phyloP scores from a whole-genome alignment of 345 rosid genomes.

The Mercurialis annua region DNA sequence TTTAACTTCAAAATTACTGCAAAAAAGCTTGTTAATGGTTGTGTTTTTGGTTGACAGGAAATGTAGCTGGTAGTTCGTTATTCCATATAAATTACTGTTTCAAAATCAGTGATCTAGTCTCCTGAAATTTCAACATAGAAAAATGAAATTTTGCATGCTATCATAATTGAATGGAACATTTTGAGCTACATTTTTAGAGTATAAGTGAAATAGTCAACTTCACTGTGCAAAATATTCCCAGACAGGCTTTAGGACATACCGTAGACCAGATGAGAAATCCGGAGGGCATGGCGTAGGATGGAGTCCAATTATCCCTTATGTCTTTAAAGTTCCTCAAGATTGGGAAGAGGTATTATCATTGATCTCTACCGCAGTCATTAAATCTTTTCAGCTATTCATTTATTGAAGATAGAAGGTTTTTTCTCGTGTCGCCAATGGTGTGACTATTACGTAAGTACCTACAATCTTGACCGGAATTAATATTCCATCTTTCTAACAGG shows the following conservation, averaged over 20 bases:
- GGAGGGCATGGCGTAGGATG: constrained; percentile 99
- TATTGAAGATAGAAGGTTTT: neutral
- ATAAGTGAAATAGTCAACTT: constrained; percentile 19
- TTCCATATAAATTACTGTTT: no score
- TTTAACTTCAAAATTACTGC: no score
- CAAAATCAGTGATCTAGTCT: no score
- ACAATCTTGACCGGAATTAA: neutral
- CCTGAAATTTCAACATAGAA: neutral
- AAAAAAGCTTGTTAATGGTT: no score
- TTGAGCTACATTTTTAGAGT: constrained; percentile 5
- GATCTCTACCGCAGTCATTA: neutral
- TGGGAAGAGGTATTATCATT: constrained; percentile 72
- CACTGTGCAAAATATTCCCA: constrained; percentile 44
- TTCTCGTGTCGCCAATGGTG: neutral
- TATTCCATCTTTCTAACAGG: constrained; percentile 37
- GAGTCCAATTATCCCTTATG: constrained; percentile 92
- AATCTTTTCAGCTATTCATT: neutral
- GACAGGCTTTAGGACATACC: constrained; percentile 98
- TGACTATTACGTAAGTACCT: neutral
- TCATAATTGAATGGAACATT: neutral
- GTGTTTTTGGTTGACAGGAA: no score
- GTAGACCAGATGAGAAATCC: constrained; percentile 91
- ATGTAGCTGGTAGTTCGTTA: no score
- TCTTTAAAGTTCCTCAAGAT: constrained; percentile 62
- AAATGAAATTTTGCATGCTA: no score